Conservation (phyloP, 192 early-diverging fungal genomes). For the Mortierella antarctica region DNA sequence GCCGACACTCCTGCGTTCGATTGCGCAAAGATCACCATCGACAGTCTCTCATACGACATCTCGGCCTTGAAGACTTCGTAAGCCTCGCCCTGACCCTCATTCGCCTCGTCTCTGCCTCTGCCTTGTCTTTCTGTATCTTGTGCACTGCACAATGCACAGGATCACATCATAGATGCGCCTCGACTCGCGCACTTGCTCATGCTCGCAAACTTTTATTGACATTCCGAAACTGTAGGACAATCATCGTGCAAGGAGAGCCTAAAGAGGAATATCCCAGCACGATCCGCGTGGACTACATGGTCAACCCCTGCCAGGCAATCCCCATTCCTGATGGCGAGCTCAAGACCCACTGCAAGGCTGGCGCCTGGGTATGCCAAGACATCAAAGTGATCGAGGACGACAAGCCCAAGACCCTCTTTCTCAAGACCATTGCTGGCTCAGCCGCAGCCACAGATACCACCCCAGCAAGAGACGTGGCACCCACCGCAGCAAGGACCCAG, state of each 20-base stretch:
- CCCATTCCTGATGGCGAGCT: conserved; percentile 30
- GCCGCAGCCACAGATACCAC: conserved; percentile 17
- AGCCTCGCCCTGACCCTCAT: not conserved
- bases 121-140: not conserved
- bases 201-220: not conserved
- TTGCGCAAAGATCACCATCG: conserved; percentile 22
- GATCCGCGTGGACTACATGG: conserved; percentile 27
- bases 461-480: conserved; percentile 34
- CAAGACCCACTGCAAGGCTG: conserved; percentile 10
- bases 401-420: conserved; percentile 13
- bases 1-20: conserved; percentile 15
- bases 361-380: conserved; percentile 48
- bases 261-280: conserved; percentile 15
- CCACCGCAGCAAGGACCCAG: conserved; percentile 10
- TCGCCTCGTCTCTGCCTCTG: not conserved
- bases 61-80: conserved; percentile 38
- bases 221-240: conserved; percentile 12
- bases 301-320: conserved; percentile 49
- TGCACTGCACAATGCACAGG: not conserved
- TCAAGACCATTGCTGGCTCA: conserved; percentile 34
- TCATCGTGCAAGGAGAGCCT: conserved; percentile 21
- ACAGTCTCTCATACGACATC: conserved; percentile 26
- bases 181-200: not conserved
- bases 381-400: conserved; percentile 20
- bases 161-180: not conserved